Conservation (phyloP, 441 rosid genomes). For the Euphorbia schlechtendalii region DNA sequence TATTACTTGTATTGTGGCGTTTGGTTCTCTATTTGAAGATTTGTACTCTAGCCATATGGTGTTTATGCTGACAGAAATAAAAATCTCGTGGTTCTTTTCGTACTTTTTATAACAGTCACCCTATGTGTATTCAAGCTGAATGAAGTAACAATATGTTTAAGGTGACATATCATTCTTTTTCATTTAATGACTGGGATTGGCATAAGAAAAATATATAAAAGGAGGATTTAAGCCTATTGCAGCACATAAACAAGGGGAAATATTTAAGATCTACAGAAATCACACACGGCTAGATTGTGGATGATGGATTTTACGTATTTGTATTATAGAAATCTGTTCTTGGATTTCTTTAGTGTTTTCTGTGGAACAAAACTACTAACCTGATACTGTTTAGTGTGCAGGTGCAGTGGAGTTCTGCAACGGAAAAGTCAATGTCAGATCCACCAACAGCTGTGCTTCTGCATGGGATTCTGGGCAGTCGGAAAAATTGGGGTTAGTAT, state of each 20-base stretch:
- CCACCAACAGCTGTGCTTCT: conserved; percentile 92
- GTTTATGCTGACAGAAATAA: neutral
- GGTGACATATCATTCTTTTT: neutral
- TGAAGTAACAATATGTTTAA: neutral
- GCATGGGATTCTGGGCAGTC: conserved; percentile 87
- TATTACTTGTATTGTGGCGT: too few species aligned
- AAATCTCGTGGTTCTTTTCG: neutral
- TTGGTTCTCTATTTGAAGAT: neutral
- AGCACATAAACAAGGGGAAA: too few species aligned
- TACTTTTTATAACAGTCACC: neutral
- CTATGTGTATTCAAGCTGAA: neutral
- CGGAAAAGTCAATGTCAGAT: conserved; percentile 62
- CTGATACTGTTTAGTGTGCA: conserved; percentile 10
- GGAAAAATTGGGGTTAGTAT: conserved; percentile 86
- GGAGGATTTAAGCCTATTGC: neutral
- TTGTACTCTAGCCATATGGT: neutral
- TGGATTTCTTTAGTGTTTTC: neutral
- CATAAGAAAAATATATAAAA: neutral
- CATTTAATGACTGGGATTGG: neutral
- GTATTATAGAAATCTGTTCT: neutral
- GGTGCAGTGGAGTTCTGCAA: conserved; percentile 81
- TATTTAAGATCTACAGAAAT: too few species aligned
- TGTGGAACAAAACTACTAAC: neutral
- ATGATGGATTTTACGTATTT: neutral
- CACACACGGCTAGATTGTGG: too few species aligned